Evolutionary conservation across 257 asterid genomes (phyloP).

Genomic region (Buddleja alternifolia): DNA sequence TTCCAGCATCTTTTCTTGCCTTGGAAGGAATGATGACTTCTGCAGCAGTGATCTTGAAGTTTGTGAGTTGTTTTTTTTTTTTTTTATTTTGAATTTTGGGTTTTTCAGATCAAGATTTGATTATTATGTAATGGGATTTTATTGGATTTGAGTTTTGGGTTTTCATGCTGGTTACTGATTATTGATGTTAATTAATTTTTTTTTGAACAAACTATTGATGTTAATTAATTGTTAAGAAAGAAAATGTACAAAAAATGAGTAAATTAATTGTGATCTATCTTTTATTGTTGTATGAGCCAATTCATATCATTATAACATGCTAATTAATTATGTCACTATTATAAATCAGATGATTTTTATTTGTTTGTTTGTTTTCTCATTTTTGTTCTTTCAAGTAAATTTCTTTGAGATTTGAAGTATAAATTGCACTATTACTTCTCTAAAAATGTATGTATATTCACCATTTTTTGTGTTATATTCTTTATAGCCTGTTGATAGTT

Average conservation of each 20-base stretch:
- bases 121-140: conserved; percentile 19
- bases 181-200: background rate
- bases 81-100: background rate
- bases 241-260: too few species aligned
- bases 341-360: conserved; percentile 26
- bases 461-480: background rate
- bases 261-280: too few species aligned
- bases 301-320: background rate
- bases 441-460: background rate
- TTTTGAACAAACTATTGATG: background rate
- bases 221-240: background rate
- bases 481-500: conserved; percentile 11
- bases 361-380: background rate
- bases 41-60: conserved; percentile 76
- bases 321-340: background rate
- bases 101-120: conserved; percentile 18
- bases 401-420: background rate
- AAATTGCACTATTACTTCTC: background rate
- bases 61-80: conserved; percentile 51
- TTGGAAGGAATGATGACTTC: conserved; percentile 66
- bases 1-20: conserved; percentile 53
- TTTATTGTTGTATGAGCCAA: background rate
- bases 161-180: too few species aligned
- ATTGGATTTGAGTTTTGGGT: background rate
- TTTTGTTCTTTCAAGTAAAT: too few species aligned